Evolutionary conservation across 495 filamentous ascomycete genomes (phyloP).

Genomic region (Endocarpon pusillum): DNA sequence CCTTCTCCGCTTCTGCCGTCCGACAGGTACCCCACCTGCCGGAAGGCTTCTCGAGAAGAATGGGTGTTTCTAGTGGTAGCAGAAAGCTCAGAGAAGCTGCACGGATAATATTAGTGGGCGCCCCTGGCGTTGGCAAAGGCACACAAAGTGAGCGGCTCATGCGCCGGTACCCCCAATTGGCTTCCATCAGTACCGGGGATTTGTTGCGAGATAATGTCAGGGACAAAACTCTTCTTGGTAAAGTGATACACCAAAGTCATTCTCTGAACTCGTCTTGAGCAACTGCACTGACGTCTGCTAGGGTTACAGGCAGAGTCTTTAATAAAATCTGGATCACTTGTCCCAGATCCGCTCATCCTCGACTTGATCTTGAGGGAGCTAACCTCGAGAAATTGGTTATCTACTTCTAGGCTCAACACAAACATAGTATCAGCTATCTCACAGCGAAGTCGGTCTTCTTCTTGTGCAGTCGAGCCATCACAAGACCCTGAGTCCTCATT

Average conservation of each 20-base stretch:
- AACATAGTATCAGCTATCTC: constrained; percentile 9
- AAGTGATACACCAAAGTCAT: constrained; percentile 8
- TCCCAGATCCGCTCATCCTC: constrained; percentile 80
- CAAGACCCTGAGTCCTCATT: constrained; percentile 62
- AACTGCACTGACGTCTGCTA: constrained; percentile 13
- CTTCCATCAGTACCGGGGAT: constrained; percentile 86
- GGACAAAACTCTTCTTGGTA: constrained; percentile 70
- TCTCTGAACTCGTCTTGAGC: constrained; percentile 2
- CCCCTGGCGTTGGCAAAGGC: constrained; percentile 85
- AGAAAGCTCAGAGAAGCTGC: constrained; percentile 60
- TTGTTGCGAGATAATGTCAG: constrained; percentile 84
- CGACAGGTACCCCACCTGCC: too few relatives aligned
- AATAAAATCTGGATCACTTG: constrained; percentile 70
- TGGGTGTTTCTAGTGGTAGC: too few relatives aligned
- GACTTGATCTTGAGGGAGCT: constrained; percentile 82
- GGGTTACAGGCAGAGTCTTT: constrained; percentile 76
- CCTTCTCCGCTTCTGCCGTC: too few relatives aligned
- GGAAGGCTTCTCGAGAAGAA: too few relatives aligned
- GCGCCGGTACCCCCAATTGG: constrained; percentile 69
- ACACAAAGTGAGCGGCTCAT: constrained; percentile 85
- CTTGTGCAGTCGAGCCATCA: neutral
- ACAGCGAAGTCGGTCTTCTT: constrained; percentile 7
- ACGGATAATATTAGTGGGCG: constrained; percentile 84
- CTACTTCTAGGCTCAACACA: constrained; percentile 18
- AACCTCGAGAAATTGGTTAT: constrained; percentile 66